Evolutionary conservation across 208 protist species (phyloP).

Genomic region (Acanthamoeba lenticulata): DNA sequence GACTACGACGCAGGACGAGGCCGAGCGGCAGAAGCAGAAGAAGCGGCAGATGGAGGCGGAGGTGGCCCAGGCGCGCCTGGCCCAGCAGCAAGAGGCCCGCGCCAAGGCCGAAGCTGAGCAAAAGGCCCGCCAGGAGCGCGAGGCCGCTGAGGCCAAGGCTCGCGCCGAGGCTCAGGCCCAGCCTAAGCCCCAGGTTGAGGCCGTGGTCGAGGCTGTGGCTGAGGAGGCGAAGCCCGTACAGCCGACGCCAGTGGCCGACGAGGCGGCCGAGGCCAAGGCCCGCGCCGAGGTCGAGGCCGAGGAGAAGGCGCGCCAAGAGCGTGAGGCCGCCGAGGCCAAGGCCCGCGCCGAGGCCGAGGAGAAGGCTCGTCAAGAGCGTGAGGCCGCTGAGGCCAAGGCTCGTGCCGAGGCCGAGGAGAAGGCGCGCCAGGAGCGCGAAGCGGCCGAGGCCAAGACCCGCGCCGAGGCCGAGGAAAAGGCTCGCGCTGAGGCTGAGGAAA

Average conservation of each 20-base stretch:
- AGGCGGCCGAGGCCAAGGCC: neutral
- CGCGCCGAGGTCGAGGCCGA: neutral
- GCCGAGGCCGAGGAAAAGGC: neutral
- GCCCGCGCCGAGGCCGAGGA: neutral
- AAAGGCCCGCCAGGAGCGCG: too few relatives aligned
- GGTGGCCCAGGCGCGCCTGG: neutral
- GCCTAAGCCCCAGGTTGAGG: neutral
- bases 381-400: neutral
- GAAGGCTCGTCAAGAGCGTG: neutral
- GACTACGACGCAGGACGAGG: neutral
- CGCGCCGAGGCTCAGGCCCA: too few relatives aligned
- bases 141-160: neutral
- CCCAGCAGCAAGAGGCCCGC: neutral
- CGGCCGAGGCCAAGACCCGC: neutral
- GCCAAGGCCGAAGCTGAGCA: neutral
- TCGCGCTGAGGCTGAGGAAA: neutral
- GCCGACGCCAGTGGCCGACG: neutral
- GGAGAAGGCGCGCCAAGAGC: neutral
- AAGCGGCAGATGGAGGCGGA: slow-evolving; percentile 5
- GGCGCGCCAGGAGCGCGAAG: neutral
- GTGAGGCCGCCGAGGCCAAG: neutral
- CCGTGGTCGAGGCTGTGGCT: neutral
- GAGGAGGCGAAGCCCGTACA: neutral
- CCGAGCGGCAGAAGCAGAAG: slow-evolving; percentile 13
- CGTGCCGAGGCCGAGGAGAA: neutral